phyloP scores from a whole-genome alignment of 1,284 basidiomycete species.

The Ceraceosorus bombacis region DNA sequence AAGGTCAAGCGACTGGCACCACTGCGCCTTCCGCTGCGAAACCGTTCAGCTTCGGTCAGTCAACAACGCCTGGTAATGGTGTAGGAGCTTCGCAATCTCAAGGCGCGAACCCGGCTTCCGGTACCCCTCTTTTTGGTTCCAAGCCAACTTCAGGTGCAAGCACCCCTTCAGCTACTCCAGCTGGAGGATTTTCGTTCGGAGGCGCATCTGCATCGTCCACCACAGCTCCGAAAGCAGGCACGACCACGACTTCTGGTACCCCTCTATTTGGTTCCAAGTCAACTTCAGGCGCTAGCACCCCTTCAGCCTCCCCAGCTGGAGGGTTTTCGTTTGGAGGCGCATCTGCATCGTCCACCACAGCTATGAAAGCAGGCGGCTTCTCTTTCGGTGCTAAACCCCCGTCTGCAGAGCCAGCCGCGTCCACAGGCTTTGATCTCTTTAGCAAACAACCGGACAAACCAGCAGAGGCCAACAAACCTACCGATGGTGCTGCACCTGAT shows the following conservation, averaged over 20 bases:
- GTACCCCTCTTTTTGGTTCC: background rate
- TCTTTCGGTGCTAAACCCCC: slow-evolving; percentile 24
- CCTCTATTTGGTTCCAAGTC: slow-evolving; percentile 3
- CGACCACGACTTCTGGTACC: slow-evolving; percentile 22
- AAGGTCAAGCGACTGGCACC: background rate
- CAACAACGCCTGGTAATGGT: no score
- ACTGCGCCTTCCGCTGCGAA: background rate
- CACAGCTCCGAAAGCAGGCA: slow-evolving; percentile 7
- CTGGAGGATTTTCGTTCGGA: slow-evolving; percentile 17
- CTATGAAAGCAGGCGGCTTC: slow-evolving; percentile 18
- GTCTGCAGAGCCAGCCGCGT: slow-evolving; percentile 6
- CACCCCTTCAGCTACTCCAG: slow-evolving; percentile 19
- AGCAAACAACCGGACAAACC: background rate
- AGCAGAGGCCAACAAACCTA: background rate
- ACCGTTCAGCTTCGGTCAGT: no score
- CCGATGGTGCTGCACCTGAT: background rate
- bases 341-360: slow-evolving; percentile 2
- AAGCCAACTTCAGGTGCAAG: slow-evolving; percentile 15
- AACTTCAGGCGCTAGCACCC: slow-evolving; percentile 6
- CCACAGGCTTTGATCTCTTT: background rate
- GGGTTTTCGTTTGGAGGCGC: slow-evolving; percentile 30
- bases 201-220: slow-evolving; percentile 5
- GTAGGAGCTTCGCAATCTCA: no score
- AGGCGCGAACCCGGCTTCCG: slow-evolving; percentile 6
- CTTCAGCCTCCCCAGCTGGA: slow-evolving; percentile 10